Percentiles rank a stretch among this genome's conserved stretches.
Conservation (phyloP, 306 rosid genomes). For the Medicago lupulina region DNA sequence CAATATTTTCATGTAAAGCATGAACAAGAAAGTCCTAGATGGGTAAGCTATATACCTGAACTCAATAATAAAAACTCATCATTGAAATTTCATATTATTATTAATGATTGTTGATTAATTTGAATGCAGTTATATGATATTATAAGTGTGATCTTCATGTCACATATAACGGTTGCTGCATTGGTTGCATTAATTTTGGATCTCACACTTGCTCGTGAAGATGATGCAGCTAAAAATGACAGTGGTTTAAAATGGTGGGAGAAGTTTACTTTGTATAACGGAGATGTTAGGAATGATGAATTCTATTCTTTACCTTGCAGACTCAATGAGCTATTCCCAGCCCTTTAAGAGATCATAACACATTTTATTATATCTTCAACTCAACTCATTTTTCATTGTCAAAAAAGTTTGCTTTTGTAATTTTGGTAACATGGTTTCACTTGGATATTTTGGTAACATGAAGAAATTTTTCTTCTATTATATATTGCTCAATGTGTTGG, state of each 20-base stretch:
- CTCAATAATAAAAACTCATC: background rate
- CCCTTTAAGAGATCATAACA: conserved; percentile 40
- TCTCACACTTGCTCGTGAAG: conserved; percentile 53
- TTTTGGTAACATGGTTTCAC: background rate
- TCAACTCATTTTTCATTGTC: background rate
- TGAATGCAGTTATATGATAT: conserved; percentile 60
- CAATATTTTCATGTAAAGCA: conserved; percentile 60
- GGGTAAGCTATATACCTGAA: conserved; percentile 52
- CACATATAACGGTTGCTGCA: conserved; percentile 75
- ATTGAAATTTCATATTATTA: conserved; percentile 20
- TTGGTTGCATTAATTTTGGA: conserved; percentile 68
- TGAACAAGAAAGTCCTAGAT: conserved; percentile 47
- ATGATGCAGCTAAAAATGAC: conserved; percentile 58
- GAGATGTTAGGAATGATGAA: conserved; percentile 74
- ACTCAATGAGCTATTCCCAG: conserved; percentile 59
- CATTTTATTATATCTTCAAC: background rate
- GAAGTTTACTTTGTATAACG: conserved; percentile 60
- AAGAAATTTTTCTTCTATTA: background rate
- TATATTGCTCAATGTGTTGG: background rate
- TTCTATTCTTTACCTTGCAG: conserved; percentile 70
- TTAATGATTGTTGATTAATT: background rate
- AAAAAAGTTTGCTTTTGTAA: background rate
- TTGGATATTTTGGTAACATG: background rate
- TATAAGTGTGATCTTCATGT: conserved; percentile 66
- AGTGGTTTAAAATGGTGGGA: conserved; percentile 77